Conservation (phyloP, 1,284 basidiomycete genomes). For the Phellopilus nigrolimitatus region DNA sequence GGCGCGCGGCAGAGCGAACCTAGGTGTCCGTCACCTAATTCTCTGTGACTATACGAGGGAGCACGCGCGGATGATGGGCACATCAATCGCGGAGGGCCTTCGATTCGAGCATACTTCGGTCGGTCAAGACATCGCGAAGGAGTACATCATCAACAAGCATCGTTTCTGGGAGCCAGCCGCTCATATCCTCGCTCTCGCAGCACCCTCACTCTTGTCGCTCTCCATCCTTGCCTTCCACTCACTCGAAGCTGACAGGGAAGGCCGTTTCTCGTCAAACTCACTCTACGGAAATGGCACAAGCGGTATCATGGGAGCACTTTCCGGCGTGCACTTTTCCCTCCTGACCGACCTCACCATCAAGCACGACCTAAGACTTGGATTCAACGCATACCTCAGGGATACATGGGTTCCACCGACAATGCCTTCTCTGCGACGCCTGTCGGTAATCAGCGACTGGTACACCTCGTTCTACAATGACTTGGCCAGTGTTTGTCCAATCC, state of each 20-base stretch:
- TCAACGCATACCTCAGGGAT: neutral
- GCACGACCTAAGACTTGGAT: neutral
- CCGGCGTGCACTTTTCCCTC: neutral
- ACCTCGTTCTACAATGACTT: neutral
- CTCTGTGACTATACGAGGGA: neutral
- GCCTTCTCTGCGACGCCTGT: neutral
- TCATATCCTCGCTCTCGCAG: neutral
- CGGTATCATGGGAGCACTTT: neutral
- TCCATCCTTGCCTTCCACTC: neutral
- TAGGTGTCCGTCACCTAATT: neutral
- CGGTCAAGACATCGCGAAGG: neutral
- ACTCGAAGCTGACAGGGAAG: neutral
- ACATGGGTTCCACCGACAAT: neutral
- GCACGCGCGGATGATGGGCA: neutral
- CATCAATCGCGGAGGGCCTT: neutral
- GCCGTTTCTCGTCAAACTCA: no score
- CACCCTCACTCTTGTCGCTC: neutral
- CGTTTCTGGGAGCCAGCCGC: neutral
- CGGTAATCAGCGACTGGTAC: neutral
- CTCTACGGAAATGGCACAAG: neutral
- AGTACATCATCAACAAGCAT: neutral
- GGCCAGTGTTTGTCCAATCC: neutral
- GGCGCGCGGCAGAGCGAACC: neutral
- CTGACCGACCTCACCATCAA: neutral
- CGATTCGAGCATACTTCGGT: neutral